These are phyloP conservation scores for Hirsutella rhossiliensis DNA, from an alignment of 2,329 filamentous ascomycete species.

Conservation along the genomic window DNA sequence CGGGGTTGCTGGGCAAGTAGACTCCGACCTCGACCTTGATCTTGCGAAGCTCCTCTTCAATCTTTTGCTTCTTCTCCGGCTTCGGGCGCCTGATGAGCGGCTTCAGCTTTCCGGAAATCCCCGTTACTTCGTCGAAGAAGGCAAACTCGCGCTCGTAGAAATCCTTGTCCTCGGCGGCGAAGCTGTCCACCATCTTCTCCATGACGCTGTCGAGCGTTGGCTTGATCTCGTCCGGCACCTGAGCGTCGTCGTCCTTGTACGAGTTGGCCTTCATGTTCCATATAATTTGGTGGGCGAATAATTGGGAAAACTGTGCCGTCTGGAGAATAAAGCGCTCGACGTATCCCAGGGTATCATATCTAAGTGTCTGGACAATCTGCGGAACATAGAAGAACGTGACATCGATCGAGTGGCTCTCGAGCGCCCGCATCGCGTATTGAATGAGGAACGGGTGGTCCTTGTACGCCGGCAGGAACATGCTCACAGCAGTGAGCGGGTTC, in stretches of 20 bases:
- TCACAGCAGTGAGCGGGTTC: slow-evolving; percentile 86
- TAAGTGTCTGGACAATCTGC: slow-evolving; percentile 89
- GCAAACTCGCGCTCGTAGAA: slow-evolving; percentile 93
- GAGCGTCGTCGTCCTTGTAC: slow-evolving; percentile 91
- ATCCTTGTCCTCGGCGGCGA: slow-evolving; percentile 61
- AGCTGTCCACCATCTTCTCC: slow-evolving; percentile 69
- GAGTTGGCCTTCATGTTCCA: slow-evolving; percentile 99
- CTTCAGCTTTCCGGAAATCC: slow-evolving; percentile 88
- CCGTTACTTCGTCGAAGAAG: slow-evolving; percentile 97
- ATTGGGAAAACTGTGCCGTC: slow-evolving; percentile 92
- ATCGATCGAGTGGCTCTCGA: slow-evolving; percentile 92
- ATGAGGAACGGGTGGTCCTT: slow-evolving; percentile 85
- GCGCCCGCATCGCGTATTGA: slow-evolving; percentile 90
- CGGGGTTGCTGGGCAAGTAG: slow-evolving; percentile 92
- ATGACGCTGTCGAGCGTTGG: slow-evolving; percentile 87
- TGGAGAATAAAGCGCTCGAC: slow-evolving; percentile 95
- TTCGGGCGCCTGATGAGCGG: slow-evolving; percentile 87
- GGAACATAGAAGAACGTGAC: slow-evolving; percentile 98
- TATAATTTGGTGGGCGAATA: slow-evolving; percentile 98
- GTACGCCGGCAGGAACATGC: slow-evolving; percentile 85
- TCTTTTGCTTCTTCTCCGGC: slow-evolving; percentile 97
- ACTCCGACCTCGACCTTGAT: slow-evolving; percentile 96
- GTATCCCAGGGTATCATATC: slow-evolving; percentile 88
- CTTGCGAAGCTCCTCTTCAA: slow-evolving; percentile 94
- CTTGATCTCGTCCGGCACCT: slow-evolving; percentile 83